Base-by-base conservation (phyloP, 371 early-diverging fungal species). In the Rhizopus stolonifer region DNA sequence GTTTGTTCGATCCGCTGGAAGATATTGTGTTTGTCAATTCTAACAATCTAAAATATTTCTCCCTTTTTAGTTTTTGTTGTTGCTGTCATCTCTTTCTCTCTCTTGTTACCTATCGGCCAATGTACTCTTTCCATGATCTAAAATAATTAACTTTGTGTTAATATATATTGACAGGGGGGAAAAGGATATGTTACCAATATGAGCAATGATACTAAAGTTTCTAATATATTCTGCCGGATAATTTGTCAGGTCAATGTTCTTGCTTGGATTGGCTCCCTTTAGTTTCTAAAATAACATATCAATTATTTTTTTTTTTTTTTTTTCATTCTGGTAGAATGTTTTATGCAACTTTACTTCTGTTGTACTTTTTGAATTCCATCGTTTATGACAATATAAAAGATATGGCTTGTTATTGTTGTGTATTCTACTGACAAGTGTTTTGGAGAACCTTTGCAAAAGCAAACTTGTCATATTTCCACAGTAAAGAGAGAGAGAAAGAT, bases 171-270 rank as follows among this genome's bases (percentile, higher is more conserved):
- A 7, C 10, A 36, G 36, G 5, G n/a, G 14, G 6, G 15, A 49
- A 17, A 8, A 22, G 13, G 32, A 7, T 18, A 49, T 49, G 34
- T 56, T 80, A 85, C 90, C 94, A 36, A 95, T 93, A 69, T 98
- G 98, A 4, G 98, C 98, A 64, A 97, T 96, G 53, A 98, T 96
- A 58, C 90, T 90, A 69, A 98, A 98, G 72, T 96, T 96, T 46
- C 97, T 83, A 54, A 97, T 94, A 54, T 81, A 77, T 47, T 94
- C 94, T 0, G 88, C 81, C 3, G 87, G 78, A 68, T 83, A 89
- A 1, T 69, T 39, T n/a, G 70, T 60, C 39, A 87, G 50, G 49
- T 86, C 80, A 19, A 86, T 66, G 5, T 40, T 45, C 38, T 60
- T 66, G 10, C 50, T 48, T 9, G 71, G 73, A 60, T 73, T 63